Percentiles rank a stretch among this genome's conserved stretches.
Evolutionary conservation across 306 rosid genomes (phyloP).

Genomic region (Lupinus albus): DNA sequence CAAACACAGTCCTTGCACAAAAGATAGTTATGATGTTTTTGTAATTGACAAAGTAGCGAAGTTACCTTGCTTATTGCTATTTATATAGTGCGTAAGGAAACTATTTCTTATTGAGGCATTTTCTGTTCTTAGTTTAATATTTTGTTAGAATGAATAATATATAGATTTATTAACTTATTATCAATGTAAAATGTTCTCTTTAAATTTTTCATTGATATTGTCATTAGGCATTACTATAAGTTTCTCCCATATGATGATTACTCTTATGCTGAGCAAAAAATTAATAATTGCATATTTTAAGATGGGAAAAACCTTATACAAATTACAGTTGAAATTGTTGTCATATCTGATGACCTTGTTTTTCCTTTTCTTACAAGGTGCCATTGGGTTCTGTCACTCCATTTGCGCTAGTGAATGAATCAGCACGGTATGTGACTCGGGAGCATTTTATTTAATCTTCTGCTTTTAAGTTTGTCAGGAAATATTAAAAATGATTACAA

Average conservation of each 20-base stretch:
- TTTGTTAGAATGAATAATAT: background rate
- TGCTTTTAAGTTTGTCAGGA: background rate
- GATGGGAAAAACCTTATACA: background rate
- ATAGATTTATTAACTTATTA: background rate
- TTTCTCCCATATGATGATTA: constrained; percentile 2
- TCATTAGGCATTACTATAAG: background rate
- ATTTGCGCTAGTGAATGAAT: constrained; percentile 80
- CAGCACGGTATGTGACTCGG: constrained; percentile 62
- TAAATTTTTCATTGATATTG: constrained; percentile 7
- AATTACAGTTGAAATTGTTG: constrained; percentile 31
- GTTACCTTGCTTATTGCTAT: constrained; percentile 14
- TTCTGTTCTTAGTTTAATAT: constrained; percentile 8
- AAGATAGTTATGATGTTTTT: constrained; percentile 4
- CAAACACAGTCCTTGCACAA: background rate
- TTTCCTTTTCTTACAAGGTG: constrained; percentile 56
- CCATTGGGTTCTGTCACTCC: constrained; percentile 91
- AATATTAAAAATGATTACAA: too few relatives aligned
- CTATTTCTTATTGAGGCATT: constrained; percentile 19
- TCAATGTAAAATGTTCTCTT: background rate
- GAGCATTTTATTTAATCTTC: background rate
- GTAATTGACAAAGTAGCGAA: background rate
- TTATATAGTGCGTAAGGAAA: constrained; percentile 1
- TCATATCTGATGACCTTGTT: constrained; percentile 36
- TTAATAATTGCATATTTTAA: constrained; percentile 1
- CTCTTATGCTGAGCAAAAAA: background rate